Evolutionary conservation across 768 basidiomycete species (phyloP).

Genomic region (Terana coerulea): DNA sequence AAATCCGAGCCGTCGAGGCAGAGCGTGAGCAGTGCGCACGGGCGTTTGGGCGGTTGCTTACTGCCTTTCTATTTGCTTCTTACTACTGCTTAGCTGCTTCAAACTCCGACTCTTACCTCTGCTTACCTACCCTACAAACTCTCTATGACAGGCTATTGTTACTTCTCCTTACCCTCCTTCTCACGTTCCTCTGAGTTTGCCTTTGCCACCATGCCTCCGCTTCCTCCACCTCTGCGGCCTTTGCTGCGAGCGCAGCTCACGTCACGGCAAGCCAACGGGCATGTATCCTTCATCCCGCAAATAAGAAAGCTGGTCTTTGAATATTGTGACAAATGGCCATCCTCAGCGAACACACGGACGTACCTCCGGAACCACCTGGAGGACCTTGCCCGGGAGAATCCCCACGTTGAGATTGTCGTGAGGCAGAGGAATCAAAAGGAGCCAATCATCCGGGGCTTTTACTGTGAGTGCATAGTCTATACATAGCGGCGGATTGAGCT

Average conservation of each 20-base stretch:
- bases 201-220: slow-evolving; percentile 31
- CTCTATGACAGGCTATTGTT: not conserved
- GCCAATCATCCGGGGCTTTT: slow-evolving; percentile 81
- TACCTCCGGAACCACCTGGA: slow-evolving; percentile 65
- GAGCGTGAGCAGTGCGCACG: slow-evolving; percentile 1
- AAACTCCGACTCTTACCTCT: slow-evolving; percentile 23
- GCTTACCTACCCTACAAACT: not conserved
- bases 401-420: slow-evolving; percentile 83
- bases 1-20: slow-evolving; percentile 18
- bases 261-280: slow-evolving; percentile 71
- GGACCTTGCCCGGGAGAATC: slow-evolving; percentile 63
- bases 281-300: slow-evolving; percentile 67
- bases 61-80: not conserved
- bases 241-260: slow-evolving; percentile 45
- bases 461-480: slow-evolving; percentile 45
- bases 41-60: not conserved
- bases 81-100: slow-evolving; percentile 14
- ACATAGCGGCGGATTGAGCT: not conserved
- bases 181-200: not conserved
- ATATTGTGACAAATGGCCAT: slow-evolving; percentile 80
- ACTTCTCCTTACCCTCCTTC: not conserved
- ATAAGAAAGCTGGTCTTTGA: slow-evolving; percentile 87
- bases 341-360: slow-evolving; percentile 66
- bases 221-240: slow-evolving; percentile 28
- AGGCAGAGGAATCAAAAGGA: slow-evolving; percentile 70